Evolutionary conservation across 2,329 filamentous ascomycete genomes (phyloP).

Genomic region (Camptophora hylomeconis): DNA sequence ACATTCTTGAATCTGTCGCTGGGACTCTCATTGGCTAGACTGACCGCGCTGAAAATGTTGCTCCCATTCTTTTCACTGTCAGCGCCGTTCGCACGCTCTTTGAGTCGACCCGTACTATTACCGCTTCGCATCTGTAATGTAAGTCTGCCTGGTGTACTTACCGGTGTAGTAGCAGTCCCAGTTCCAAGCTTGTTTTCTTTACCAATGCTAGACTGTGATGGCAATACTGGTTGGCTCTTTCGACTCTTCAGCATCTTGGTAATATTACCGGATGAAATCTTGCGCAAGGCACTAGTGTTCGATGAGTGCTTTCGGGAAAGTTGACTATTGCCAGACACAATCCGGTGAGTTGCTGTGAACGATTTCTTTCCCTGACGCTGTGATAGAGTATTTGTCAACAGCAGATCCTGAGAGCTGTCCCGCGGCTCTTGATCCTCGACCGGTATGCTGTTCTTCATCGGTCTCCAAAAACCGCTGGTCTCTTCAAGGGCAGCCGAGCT

Average conservation of each 20-base stretch:
- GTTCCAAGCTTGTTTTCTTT: conserved; percentile 12
- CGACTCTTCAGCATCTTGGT: conserved; percentile 9
- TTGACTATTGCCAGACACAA: no score
- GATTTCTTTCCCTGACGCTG: no score
- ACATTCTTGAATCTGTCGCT: conserved; percentile 11
- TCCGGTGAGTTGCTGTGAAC: no score
- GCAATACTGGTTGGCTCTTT: conserved; percentile 6
- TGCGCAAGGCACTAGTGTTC: conserved; percentile 8
- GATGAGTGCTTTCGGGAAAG: no score
- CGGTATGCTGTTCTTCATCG: no score
- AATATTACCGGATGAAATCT: conserved; percentile 12
- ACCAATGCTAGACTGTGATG: conserved; percentile 4
- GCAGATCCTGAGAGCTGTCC: no score
- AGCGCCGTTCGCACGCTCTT: conserved; percentile 3
- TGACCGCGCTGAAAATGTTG: conserved; percentile 7
- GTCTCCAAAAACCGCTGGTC: no score
- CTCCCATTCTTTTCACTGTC: no score
- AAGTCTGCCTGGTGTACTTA: conserved; percentile 11
- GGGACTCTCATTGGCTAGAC: conserved; percentile 11
- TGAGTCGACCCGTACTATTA: conserved; percentile 7
- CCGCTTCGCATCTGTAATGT: conserved; percentile 11
- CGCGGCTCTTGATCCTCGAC: no score
- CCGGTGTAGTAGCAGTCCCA: conserved; percentile 1
- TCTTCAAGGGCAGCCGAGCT: no score
- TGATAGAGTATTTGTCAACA: no score